A percentile compares a stretch with the other conserved stretches of the same genome.
phyloP scores from a whole-genome alignment of 257 asterid species.

The Dorcoceras hygrometricum region DNA sequence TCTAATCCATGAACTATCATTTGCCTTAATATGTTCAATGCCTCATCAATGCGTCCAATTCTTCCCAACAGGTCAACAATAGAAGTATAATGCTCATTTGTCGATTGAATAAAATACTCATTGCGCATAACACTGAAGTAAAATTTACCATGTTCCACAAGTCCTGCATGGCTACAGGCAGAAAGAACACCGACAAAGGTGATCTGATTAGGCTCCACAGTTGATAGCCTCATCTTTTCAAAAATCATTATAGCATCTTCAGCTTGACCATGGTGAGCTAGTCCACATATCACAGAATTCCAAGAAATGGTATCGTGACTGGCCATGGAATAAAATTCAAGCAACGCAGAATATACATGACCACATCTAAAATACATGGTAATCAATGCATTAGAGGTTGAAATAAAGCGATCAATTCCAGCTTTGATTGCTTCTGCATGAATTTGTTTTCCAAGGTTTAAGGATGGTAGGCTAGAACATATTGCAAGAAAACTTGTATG shows the following conservation, averaged over 20 bases:
- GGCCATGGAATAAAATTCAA: slow-evolving; percentile 41
- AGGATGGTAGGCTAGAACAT: slow-evolving; percentile 55
- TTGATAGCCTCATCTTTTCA: slow-evolving; percentile 46
- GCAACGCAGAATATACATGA: slow-evolving; percentile 45
- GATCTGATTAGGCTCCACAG: slow-evolving; percentile 45
- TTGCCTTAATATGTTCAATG: slow-evolving; percentile 37
- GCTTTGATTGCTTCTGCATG: slow-evolving; percentile 47
- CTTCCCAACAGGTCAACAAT: slow-evolving; percentile 62
- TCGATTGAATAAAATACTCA: slow-evolving; percentile 37
- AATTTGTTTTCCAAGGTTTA: slow-evolving; percentile 60
- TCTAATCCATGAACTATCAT: slow-evolving; percentile 40
- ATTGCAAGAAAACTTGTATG: slow-evolving; percentile 52
- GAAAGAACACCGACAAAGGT: slow-evolving; percentile 62
- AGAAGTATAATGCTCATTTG: slow-evolving; percentile 60
- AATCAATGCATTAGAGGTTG: slow-evolving; percentile 50
- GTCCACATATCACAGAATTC: slow-evolving; percentile 68
- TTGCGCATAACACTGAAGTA: slow-evolving; percentile 43
- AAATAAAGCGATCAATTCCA: slow-evolving; percentile 41
- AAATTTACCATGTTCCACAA: slow-evolving; percentile 44
- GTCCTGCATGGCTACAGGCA: slow-evolving; percentile 68
- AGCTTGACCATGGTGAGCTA: slow-evolving; percentile 59
- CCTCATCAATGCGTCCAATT: slow-evolving; percentile 51
- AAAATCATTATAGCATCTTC: slow-evolving; percentile 45
- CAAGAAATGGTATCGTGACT: slow-evolving; percentile 48
- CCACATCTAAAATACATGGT: slow-evolving; percentile 66